Base-by-base conservation (phyloP, 257 asterid genomes). In the Solanum chilense region DNA sequence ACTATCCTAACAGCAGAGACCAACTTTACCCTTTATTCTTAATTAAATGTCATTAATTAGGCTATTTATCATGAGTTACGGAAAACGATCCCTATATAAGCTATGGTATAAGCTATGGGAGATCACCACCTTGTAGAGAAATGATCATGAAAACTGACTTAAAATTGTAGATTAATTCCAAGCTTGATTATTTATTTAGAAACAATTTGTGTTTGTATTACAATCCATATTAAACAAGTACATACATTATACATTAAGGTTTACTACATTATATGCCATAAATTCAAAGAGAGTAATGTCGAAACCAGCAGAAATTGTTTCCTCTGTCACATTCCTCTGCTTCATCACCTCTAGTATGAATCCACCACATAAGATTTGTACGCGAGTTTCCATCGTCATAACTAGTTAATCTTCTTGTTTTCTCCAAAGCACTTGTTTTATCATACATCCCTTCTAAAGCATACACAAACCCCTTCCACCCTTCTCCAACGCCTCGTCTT, bases 311-410 rank as follows among this genome's bases (percentile, higher is more conserved):
- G 82, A 88, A 90, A 4, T 88, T 91, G 83, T 85, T 87, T 45
- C 90, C 92, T 27, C 35, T 74, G 9, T 90, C 93, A 60, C 86
- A 76, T 42, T 85, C 91, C 71, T 87, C 92, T 29, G 74, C 88
- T 42, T 66, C 89, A 84, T 87, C 90, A 81, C 80, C 92, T 91
- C 98, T 89, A 39, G 96, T 93, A 86, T 92, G 90, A 86, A 92
- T 90, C 98, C 98, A 95, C 98, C 98, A 95, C 39, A 93, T 87
- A 78, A 95, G 93, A 91, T 94, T 95, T 2, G 95, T 86, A 64
- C 92, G 87, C 0, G 98, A 92, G 52, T 94, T 95, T 88, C 98
- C 98, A 89, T 95, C 96, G 23, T 95, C 98, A 10, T 88, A 75
- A 10, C 94, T 93, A 9, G 87, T 88, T 83, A 95, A 88, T n/a